Evolutionary conservation across 2,329 filamentous ascomycete genomes (phyloP), one percentile per base, ranked within the genome.

Genomic region (Colletotrichum sp.): DNA sequence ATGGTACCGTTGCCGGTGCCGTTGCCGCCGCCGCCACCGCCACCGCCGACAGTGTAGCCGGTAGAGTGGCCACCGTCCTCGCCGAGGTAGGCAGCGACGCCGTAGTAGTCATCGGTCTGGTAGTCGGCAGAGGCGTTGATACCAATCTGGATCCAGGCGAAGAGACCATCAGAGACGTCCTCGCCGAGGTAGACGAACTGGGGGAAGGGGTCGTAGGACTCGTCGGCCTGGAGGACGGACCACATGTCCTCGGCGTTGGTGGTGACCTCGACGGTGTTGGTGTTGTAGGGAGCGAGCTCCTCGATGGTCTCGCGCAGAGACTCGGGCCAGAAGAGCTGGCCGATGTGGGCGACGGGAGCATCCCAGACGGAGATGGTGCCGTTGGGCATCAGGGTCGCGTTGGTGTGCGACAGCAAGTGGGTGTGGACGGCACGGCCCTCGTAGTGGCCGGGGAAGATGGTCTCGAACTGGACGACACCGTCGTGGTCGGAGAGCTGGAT

Each of bases 301-400:
- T 92, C 89, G 62, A 93, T 90, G 26, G 84, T 80, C 6, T 82
- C 76, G 75, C 91, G 87, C 38, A 93, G 87, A 70, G 87, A 85
- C 79, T 93, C 89, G 81, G 93, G 90, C 80, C 92, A 91, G 84
- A 92, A 93, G 70, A 92, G 82, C 81, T 94, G 91, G n/a, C 92
- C 91, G 34, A 93, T 88, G 81, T 93, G 91, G 10, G 90, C 88
- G 69, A 90, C 87, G 38, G 83, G 83, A 58, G 81, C 82, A 1
- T 83, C 80, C 71, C 76, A 78, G 34, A 80, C 81, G 18, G 60
- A 66, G 6, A 86, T 81, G 1, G 84, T 85, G 38, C 80, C 76
- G 78, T 86, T 85, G 36, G 78, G 62, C 18, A 81, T 77, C 5
- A 81, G 73, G 10, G 82, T 83, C 4, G 83, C 83, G 66, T 84